A percentile compares a stretch with the other conserved stretches of the same genome.
phyloP scores from a whole-genome alignment of 2,329 filamentous ascomycete species.

The Penicillium sclerotiorum region DNA sequence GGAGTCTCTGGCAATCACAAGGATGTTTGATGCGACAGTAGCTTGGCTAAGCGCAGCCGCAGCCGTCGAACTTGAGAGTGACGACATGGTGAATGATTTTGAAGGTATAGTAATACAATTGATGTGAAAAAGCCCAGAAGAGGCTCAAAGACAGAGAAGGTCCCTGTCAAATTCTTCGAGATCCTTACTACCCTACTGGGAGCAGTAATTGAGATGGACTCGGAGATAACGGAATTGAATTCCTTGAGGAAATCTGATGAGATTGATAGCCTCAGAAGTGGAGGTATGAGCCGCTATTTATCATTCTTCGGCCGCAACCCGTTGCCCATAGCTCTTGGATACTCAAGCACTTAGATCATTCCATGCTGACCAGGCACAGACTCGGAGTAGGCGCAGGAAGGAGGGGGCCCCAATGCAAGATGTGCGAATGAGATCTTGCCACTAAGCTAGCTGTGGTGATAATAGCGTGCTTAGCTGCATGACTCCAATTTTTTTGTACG shows the following conservation, averaged over 20 bases:
- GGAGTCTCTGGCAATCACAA: constrained; percentile 59
- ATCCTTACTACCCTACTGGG: background rate
- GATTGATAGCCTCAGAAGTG: background rate
- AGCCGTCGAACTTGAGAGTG: constrained; percentile 23
- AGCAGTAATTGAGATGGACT: background rate
- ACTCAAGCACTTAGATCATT: background rate
- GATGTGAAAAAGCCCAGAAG: background rate
- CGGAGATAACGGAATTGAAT: too few relatives aligned
- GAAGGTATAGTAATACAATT: background rate
- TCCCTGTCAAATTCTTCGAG: too few relatives aligned
- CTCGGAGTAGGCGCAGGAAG: background rate
- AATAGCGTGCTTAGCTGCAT: background rate
- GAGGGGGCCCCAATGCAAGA: background rate
- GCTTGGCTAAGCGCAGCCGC: constrained; percentile 23
- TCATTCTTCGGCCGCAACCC: background rate
- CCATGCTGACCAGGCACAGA: background rate
- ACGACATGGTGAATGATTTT: constrained; percentile 25
- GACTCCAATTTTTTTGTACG: background rate
- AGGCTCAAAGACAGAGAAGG: background rate
- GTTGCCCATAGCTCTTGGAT: background rate
- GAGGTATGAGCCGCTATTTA: background rate
- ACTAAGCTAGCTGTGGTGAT: background rate
- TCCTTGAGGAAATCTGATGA: background rate
- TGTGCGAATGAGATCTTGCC: background rate
- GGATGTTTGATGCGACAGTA: constrained; percentile 48